Evolutionary conservation across 202 grass and related monocot species (phyloP).

Genomic region (Bolboschoenoplectus hybrid): DNA sequence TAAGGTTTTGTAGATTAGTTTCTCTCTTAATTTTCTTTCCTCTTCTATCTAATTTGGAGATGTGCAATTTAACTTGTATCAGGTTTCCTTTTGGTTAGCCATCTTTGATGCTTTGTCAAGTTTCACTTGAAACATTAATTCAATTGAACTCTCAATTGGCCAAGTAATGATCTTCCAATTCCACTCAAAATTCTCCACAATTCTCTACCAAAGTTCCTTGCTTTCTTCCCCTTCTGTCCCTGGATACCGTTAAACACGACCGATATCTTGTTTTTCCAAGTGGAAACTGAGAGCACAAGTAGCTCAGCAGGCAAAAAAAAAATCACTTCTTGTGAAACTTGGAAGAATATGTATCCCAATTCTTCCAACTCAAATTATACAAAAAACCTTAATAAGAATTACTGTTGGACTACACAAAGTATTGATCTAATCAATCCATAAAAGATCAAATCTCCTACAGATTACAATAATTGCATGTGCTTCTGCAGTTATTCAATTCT

Average conservation of each 20-base stretch:
- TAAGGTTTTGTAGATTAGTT: slow-evolving; percentile 14
- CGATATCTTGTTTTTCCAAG: neutral
- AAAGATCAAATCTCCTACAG: neutral
- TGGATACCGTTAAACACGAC: neutral
- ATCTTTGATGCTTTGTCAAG: neutral
- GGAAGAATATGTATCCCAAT: neutral
- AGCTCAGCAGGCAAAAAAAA: neutral
- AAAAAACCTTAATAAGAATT: neutral
- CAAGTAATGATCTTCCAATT: slow-evolving; percentile 6
- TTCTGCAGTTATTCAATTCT: neutral
- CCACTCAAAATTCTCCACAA: neutral
- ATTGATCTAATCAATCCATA: slow-evolving; percentile 5
- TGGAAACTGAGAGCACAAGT: neutral
- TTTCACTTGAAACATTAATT: neutral
- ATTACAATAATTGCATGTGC: neutral
- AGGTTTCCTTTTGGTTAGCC: neutral
- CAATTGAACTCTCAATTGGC: neutral
- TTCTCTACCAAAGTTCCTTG: neutral
- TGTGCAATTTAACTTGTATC: neutral
- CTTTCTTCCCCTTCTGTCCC: neutral
- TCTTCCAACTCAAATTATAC: neutral
- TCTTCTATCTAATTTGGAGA: slow-evolving; percentile 23
- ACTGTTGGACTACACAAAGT: neutral
- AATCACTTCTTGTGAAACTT: neutral
- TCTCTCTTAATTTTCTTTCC: slow-evolving; percentile 14